Percentiles rank a stretch among this genome's conserved stretches.
Conservation (phyloP, 2,329 filamentous ascomycete genomes). For the Colletotrichum eleusines region DNA sequence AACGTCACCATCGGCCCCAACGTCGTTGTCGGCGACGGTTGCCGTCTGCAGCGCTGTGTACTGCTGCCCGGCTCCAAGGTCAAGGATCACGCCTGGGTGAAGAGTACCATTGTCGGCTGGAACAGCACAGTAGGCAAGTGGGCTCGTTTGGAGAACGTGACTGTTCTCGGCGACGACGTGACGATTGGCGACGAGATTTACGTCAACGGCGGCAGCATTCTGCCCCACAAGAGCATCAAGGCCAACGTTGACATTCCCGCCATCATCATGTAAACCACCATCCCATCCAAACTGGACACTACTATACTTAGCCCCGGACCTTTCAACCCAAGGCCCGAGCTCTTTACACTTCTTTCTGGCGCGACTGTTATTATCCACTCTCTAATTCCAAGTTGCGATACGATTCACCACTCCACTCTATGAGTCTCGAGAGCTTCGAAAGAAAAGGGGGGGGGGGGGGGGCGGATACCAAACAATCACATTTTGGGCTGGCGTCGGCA, state of each 20-base stretch:
- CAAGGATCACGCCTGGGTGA: slow-evolving; percentile 99
- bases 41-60: slow-evolving; percentile 92
- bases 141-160: slow-evolving; percentile 97
- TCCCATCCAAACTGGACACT: background rate
- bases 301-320: slow-evolving; percentile 26
- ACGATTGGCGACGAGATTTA: slow-evolving; percentile 97
- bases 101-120: slow-evolving; percentile 98
- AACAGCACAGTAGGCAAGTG: slow-evolving; percentile 96
- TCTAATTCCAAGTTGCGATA: slow-evolving; percentile 42
- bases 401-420: slow-evolving; percentile 41
- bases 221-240: slow-evolving; percentile 99
- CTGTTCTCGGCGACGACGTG: slow-evolving; percentile 97
- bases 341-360: slow-evolving; percentile 32
- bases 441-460: slow-evolving; percentile 8
- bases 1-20: slow-evolving; percentile 97
- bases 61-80: slow-evolving; percentile 90
- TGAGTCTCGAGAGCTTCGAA: slow-evolving; percentile 27
- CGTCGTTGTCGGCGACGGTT: slow-evolving; percentile 92
- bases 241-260: slow-evolving; percentile 88
- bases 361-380: slow-evolving; percentile 40
- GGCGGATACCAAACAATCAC: slow-evolving; percentile 37
- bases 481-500: slow-evolving; percentile 41
- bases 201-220: slow-evolving; percentile 94
- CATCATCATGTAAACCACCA: slow-evolving; percentile 71
- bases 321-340: slow-evolving; percentile 9